Conservation (phyloP, 768 basidiomycete genomes). For the Infundibulicybe gibba region DNA sequence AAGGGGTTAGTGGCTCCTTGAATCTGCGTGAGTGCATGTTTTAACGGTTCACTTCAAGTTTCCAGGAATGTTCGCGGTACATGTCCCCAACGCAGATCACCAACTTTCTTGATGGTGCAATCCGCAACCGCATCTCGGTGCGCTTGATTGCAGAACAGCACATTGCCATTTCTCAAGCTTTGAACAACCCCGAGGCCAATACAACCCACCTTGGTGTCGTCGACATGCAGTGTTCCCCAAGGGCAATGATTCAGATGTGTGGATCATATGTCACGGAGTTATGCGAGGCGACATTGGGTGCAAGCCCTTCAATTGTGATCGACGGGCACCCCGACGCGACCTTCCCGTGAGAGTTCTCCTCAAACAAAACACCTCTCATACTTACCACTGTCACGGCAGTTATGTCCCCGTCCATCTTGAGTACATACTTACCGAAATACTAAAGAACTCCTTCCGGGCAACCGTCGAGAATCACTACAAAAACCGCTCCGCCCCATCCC, state of each 20-base stretch:
- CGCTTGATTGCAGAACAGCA: constrained; percentile 91
- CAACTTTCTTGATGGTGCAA: constrained; percentile 78
- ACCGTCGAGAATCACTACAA: constrained; percentile 74
- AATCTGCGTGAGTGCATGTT: neutral
- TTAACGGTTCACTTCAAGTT: constrained; percentile 36
- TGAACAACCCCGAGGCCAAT: constrained; percentile 36
- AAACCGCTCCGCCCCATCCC: constrained; percentile 29
- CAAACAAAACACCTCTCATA: too few species aligned
- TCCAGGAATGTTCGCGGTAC: constrained; percentile 83
- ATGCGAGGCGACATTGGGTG: constrained; percentile 81
- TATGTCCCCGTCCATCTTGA: constrained; percentile 90
- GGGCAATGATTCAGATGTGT: constrained; percentile 73
- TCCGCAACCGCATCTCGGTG: constrained; percentile 83
- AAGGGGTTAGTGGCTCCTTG: constrained; percentile 57
- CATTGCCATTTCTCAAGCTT: constrained; percentile 73
- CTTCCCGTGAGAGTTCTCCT: constrained; percentile 63
- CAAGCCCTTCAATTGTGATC: constrained; percentile 60
- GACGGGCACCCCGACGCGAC: constrained; percentile 70
- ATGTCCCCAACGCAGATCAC: constrained; percentile 79
- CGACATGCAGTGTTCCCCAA: constrained; percentile 68
- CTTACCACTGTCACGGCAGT: constrained; percentile 28
- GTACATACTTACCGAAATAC: constrained; percentile 86
- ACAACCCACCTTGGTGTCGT: constrained; percentile 66
- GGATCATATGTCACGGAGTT: constrained; percentile 80
- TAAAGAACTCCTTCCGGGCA: constrained; percentile 90